These are phyloP conservation scores for Quambalaria eucalypti DNA, from an alignment of 1,284 basidiomycete genomes.

Conservation along the genomic window DNA sequence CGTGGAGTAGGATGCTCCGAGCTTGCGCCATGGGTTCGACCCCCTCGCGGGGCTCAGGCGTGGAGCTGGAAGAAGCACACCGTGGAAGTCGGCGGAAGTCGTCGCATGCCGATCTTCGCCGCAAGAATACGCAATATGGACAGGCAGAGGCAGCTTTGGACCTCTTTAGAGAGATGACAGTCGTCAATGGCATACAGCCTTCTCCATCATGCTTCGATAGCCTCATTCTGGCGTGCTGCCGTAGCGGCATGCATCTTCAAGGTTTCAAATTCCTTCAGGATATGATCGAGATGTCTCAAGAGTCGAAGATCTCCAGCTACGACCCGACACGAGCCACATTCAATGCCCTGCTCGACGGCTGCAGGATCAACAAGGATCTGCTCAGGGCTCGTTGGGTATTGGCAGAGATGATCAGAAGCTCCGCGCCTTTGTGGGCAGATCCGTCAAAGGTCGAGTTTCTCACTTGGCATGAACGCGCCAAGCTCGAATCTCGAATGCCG, in stretches of 20 bases:
- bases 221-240: slow-evolving; percentile 64
- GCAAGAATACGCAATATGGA: slow-evolving; percentile 40
- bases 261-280: slow-evolving; percentile 52
- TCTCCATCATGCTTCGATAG: slow-evolving; percentile 68
- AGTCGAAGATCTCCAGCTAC: slow-evolving; percentile 53
- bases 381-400: slow-evolving; percentile 78
- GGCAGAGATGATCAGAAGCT: slow-evolving; percentile 63
- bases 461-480: slow-evolving; percentile 15
- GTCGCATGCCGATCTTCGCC: not conserved
- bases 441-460: slow-evolving; percentile 1
- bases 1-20: slow-evolving; percentile 80
- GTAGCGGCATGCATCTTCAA: slow-evolving; percentile 34
- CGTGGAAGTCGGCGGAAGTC: not conserved
- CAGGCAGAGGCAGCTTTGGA: slow-evolving; percentile 87
- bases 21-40: slow-evolving; percentile 60
- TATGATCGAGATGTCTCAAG: slow-evolving; percentile 61
- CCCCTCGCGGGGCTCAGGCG: not conserved
- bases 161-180: slow-evolving; percentile 80
- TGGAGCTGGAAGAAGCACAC: not conserved
- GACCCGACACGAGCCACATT: slow-evolving; percentile 65
- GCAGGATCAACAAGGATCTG: slow-evolving; percentile 76
- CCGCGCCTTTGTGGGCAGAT: slow-evolving; percentile 17
- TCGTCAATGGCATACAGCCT: slow-evolving; percentile 59
- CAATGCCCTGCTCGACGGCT: slow-evolving; percentile 74
- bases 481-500: slow-evolving; percentile 48